Percentiles rank a stretch among this genome's conserved stretches.
These are phyloP conservation scores for Silene noctiflora DNA, from an alignment of 179 eudicot species.

Conservation along the genomic window DNA sequence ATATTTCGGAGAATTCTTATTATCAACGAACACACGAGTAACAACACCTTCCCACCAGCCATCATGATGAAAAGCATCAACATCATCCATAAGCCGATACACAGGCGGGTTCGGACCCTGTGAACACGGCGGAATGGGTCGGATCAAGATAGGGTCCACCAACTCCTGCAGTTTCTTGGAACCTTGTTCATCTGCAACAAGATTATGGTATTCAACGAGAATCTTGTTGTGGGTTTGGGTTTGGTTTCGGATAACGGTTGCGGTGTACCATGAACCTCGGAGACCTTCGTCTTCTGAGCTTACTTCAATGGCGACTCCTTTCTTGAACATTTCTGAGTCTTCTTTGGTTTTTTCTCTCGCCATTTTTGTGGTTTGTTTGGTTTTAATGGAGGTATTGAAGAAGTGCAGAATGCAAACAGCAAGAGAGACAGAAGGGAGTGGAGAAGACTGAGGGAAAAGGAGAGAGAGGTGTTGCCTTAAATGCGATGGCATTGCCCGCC, in stretches of 20 bases:
- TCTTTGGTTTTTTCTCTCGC: neutral
- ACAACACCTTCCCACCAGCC: constrained; percentile 79
- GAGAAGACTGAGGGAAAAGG: too few species aligned
- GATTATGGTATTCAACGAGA: constrained; percentile 47
- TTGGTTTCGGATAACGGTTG: constrained; percentile 41
- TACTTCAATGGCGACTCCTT: constrained; percentile 48
- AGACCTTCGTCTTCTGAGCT: constrained; percentile 57
- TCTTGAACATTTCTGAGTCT: constrained; percentile 33
- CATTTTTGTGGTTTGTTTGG: neutral
- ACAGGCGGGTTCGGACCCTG: constrained; percentile 17
- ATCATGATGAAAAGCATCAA: constrained; percentile 65
- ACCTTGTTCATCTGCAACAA: constrained; percentile 28
- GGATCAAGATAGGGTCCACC: constrained; percentile 35
- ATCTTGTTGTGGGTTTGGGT: constrained; percentile 32
- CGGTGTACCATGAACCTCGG: constrained; percentile 70
- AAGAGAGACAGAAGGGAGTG: too few species aligned
- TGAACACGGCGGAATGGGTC: constrained; percentile 49
- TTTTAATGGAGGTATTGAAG: too few species aligned
- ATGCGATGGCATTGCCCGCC: too few species aligned
- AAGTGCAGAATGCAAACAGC: too few species aligned
- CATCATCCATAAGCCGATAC: constrained; percentile 45
- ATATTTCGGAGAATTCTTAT: constrained; percentile 10
- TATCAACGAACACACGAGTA: constrained; percentile 14
- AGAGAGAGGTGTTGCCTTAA: too few species aligned
- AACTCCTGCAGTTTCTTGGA: constrained; percentile 38